Conservation (phyloP, 2,329 filamentous ascomycete species). For the Westerdykella sp. region DNA sequence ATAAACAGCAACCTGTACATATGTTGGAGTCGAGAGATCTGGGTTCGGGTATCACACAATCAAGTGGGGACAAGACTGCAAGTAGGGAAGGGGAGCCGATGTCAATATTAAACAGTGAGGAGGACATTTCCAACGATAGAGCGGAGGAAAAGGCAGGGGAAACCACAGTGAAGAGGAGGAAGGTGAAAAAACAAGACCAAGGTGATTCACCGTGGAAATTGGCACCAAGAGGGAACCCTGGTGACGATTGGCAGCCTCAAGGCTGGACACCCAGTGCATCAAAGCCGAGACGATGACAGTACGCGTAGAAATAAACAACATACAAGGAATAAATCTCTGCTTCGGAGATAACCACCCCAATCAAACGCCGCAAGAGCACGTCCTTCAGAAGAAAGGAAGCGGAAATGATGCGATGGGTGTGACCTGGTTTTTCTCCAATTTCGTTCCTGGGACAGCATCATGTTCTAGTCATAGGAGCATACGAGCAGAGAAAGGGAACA, state of each 20-base stretch:
- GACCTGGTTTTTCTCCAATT: too few relatives aligned
- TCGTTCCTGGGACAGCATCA: too few relatives aligned
- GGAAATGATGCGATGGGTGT: too few relatives aligned
- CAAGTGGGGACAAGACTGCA: constrained; percentile 24
- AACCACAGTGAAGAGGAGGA: constrained; percentile 16
- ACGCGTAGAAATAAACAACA: too few relatives aligned
- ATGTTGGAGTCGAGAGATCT: constrained; percentile 41
- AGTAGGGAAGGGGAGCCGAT: constrained; percentile 29
- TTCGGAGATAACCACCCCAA: too few relatives aligned
- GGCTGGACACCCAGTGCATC: constrained; percentile 41
- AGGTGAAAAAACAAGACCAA: constrained; percentile 21
- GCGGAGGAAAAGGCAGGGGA: constrained; percentile 3
- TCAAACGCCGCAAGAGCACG: too few relatives aligned
- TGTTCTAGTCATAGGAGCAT: too few relatives aligned
- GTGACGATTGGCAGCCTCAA: constrained; percentile 45
- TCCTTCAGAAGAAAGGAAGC: too few relatives aligned
- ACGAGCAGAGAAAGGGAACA: too few relatives aligned
- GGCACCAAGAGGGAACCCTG: constrained; percentile 31
- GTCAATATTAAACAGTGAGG: constrained; percentile 14
- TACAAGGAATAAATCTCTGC: too few relatives aligned
- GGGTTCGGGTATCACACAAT: constrained; percentile 32
- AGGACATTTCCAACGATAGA: background rate
- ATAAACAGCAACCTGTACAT: constrained; percentile 44
- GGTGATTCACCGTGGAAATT: constrained; percentile 40
- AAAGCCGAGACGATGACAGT: constrained; percentile 17